These are phyloP conservation scores for Sergeia podlipaevii DNA, from an alignment of 208 protist species.

Conservation along the genomic window DNA sequence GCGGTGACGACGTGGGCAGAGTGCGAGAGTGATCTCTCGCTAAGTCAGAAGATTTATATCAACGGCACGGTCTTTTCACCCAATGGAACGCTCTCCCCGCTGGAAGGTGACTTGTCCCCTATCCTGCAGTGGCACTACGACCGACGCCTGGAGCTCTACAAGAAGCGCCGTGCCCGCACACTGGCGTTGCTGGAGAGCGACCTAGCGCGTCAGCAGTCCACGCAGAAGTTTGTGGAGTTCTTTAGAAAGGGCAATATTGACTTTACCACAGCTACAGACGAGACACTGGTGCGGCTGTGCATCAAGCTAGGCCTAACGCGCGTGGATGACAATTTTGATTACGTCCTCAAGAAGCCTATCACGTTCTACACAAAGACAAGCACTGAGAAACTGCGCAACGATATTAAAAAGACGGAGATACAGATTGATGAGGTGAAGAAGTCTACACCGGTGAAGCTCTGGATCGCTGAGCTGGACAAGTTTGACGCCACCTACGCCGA, in stretches of 20 bases:
- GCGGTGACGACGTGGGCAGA: conserved; percentile 62
- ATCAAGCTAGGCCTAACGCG: conserved; percentile 60
- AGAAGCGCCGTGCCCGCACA: conserved; percentile 75
- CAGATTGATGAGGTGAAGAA: conserved; percentile 73
- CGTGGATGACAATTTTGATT: conserved; percentile 79
- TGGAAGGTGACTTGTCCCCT: conserved; percentile 67
- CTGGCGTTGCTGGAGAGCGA: conserved; percentile 63
- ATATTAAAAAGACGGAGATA: conserved; percentile 55
- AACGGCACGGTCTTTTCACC: conserved; percentile 88
- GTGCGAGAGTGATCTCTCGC: conserved; percentile 64
- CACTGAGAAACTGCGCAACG: conserved; percentile 62
- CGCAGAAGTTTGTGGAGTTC: conserved; percentile 79
- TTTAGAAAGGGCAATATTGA: conserved; percentile 83
- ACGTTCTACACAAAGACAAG: conserved; percentile 86
- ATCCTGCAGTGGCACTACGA: conserved; percentile 92
- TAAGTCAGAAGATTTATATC: conserved; percentile 74
- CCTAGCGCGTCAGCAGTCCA: conserved; percentile 64
- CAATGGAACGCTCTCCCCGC: conserved; percentile 66
- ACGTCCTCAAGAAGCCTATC: conserved; percentile 86
- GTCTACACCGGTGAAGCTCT: conserved; percentile 85
- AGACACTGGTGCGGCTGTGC: conserved; percentile 68
- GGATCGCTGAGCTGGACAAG: conserved; percentile 83
- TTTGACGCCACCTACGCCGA: conserved; percentile 86
- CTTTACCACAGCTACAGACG: conserved; percentile 75
- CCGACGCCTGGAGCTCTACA: conserved; percentile 86